These are phyloP conservation scores for Dimargaris verticillata DNA, from an alignment of 192 early-diverging fungal species.

Conservation along the genomic window DNA sequence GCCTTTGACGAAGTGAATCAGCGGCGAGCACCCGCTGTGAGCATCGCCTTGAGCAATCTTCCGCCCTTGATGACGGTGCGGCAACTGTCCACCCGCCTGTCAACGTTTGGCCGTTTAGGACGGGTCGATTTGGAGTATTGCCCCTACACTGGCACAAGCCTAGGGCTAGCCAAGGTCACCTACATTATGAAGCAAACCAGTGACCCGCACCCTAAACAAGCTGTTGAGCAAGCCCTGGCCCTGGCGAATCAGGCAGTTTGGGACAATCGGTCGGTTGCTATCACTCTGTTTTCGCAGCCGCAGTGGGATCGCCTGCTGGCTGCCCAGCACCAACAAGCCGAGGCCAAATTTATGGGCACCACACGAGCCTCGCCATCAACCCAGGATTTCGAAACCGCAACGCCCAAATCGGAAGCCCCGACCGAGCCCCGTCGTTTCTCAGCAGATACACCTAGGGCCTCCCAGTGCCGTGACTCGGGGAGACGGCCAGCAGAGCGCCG, in stretches of 20 bases:
- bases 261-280: slow-evolving; percentile 15
- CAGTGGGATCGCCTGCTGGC: slow-evolving; percentile 7
- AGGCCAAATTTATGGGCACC: slow-evolving; percentile 4
- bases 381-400: not conserved
- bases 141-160: slow-evolving; percentile 27
- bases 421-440: not conserved
- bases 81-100: slow-evolving; percentile 23
- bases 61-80: slow-evolving; percentile 23
- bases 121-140: slow-evolving; percentile 21
- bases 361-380: not conserved
- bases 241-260: slow-evolving; percentile 16
- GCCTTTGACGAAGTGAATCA: not conserved
- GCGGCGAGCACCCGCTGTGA: not conserved
- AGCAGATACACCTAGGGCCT: not conserved
- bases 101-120: slow-evolving; percentile 21
- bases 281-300: slow-evolving; percentile 16
- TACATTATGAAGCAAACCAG: slow-evolving; percentile 16
- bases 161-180: slow-evolving; percentile 23
- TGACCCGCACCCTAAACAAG: slow-evolving; percentile 21
- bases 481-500: not conserved
- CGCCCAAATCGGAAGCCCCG: not conserved
- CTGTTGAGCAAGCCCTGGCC: slow-evolving; percentile 20
- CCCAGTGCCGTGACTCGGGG: not conserved
- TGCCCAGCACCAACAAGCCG: not conserved
- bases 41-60: slow-evolving; percentile 10